phyloP scores from a whole-genome alignment of 1,284 basidiomycete genomes.

The Pholiota adiposa region DNA sequence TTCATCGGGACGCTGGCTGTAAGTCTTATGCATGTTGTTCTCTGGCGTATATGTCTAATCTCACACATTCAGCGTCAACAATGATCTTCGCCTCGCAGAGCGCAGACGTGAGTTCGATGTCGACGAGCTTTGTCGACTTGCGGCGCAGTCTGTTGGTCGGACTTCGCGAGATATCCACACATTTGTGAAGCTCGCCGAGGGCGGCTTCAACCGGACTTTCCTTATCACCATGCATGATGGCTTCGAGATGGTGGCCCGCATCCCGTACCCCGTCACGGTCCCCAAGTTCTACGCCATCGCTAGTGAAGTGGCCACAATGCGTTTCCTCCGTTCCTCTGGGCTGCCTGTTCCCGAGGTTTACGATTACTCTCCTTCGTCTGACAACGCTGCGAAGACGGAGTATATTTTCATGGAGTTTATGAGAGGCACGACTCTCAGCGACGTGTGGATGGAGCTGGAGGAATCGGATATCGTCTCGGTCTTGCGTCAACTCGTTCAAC shows the following conservation, averaged over 20 bases:
- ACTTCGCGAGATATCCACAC: slow-evolving; percentile 36
- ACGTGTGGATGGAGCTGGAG: slow-evolving; percentile 46
- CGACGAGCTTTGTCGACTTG: slow-evolving; percentile 47
- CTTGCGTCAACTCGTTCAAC: slow-evolving; percentile 46
- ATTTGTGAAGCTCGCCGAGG: slow-evolving; percentile 41
- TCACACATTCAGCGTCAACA: slow-evolving; percentile 41
- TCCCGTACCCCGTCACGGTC: no score
- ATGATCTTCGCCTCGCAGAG: slow-evolving; percentile 48
- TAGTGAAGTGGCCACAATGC: slow-evolving; percentile 58
- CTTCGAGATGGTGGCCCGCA: no score
- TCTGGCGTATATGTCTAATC: slow-evolving; percentile 25
- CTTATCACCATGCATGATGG: no score
- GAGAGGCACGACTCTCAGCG: slow-evolving; percentile 45
- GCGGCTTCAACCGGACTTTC: slow-evolving; percentile 35
- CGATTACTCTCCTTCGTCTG: slow-evolving; percentile 48
- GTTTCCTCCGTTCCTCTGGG: slow-evolving; percentile 47
- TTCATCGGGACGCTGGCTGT: slow-evolving; percentile 47
- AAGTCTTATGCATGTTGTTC: slow-evolving; percentile 36
- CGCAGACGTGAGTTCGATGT: slow-evolving; percentile 42
- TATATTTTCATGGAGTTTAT: slow-evolving; percentile 60
- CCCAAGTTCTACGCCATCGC: slow-evolving; percentile 51
- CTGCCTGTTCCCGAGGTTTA: slow-evolving; percentile 54
- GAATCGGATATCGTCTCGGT: slow-evolving; percentile 47
- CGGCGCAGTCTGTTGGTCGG: slow-evolving; percentile 45
- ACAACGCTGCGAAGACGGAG: slow-evolving; percentile 54